phyloP scores from a whole-genome alignment of 73 alveolate species.

The Symbiodinium natans region DNA sequence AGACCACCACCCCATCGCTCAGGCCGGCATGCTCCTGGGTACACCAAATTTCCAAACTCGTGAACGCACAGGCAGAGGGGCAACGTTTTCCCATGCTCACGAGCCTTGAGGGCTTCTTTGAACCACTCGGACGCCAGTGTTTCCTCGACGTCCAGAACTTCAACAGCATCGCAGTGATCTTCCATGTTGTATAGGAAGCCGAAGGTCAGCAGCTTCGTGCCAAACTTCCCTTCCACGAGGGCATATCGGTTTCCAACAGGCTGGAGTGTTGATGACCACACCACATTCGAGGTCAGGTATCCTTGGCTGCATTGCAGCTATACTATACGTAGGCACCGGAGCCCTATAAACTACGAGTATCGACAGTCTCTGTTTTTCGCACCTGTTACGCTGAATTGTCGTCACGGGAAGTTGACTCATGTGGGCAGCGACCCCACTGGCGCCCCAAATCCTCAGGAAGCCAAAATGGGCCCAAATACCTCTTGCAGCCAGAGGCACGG shows the following conservation, averaged over 20 bases:
- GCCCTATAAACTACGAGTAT: too few species aligned
- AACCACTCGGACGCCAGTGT: slow-evolving; percentile 39
- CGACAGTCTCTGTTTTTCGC: too few species aligned
- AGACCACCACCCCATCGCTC: slow-evolving; percentile 51
- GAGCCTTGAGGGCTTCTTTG: slow-evolving; percentile 16
- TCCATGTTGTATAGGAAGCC: slow-evolving; percentile 72
- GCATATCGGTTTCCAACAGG: slow-evolving; percentile 62
- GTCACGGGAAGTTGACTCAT: too few species aligned
- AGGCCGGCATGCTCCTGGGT: background rate
- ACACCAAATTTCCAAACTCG: too few species aligned
- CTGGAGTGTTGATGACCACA: slow-evolving; percentile 18
- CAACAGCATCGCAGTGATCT: slow-evolving; percentile 71
- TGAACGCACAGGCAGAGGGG: too few species aligned
- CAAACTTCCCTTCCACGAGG: slow-evolving; percentile 27
- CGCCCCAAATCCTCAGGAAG: too few species aligned
- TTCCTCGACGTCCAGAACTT: slow-evolving; percentile 13
- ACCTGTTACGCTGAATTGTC: too few species aligned
- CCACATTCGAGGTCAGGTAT: slow-evolving; percentile 85
- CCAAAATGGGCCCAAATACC: too few species aligned
- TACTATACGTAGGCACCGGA: too few species aligned
- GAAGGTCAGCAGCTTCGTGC: slow-evolving; percentile 14
- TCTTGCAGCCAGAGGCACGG: background rate
- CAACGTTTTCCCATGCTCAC: too few species aligned
- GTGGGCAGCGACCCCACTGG: too few species aligned
- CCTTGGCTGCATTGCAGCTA: slow-evolving; percentile 1